These are phyloP conservation scores for Chlorociboria aeruginascens DNA, from an alignment of 495 filamentous ascomycete species.

Conservation along the genomic window DNA sequence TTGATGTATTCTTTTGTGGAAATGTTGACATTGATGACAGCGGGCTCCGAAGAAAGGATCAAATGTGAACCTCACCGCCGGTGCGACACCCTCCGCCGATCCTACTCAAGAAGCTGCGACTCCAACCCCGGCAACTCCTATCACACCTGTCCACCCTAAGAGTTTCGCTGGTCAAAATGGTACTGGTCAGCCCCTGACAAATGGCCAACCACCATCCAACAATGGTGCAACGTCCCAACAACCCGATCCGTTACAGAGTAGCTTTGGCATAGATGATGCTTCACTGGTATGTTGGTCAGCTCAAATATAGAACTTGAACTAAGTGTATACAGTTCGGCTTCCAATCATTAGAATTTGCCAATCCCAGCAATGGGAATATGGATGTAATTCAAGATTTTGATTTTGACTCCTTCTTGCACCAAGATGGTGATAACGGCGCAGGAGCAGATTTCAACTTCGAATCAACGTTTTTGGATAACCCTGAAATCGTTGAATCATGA, in stretches of 20 bases:
- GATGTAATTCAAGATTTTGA: constrained; percentile 88
- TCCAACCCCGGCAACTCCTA: constrained; percentile 72
- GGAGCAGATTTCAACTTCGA: constrained; percentile 31
- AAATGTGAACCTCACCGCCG: constrained; percentile 34
- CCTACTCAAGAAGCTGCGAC: constrained; percentile 46
- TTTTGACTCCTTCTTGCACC: constrained; percentile 86
- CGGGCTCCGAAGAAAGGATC: constrained; percentile 62
- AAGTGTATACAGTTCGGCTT: constrained; percentile 8
- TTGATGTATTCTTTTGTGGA: constrained; percentile 18
- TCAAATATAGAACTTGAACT: not conserved
- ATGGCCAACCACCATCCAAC: constrained; percentile 33
- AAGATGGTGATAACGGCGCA: constrained; percentile 21
- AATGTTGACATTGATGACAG: constrained; percentile 27
- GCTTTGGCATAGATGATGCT: constrained; percentile 10
- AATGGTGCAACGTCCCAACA: constrained; percentile 36
- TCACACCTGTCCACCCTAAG: constrained; percentile 63
- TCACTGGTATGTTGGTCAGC: constrained; percentile 6
- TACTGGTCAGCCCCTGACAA: constrained; percentile 30
- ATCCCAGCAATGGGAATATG: constrained; percentile 39
- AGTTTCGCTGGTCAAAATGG: constrained; percentile 46
- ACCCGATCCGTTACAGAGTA: constrained; percentile 27
- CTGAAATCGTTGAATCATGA: constrained; percentile 38
- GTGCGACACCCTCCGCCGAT: constrained; percentile 68
- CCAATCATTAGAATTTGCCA: constrained; percentile 33
- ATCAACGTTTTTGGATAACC: constrained; percentile 30